These are phyloP conservation scores for Chalciporus sphaerocephalus DNA, from an alignment of 768 basidiomycete genomes.

Conservation along the genomic window DNA sequence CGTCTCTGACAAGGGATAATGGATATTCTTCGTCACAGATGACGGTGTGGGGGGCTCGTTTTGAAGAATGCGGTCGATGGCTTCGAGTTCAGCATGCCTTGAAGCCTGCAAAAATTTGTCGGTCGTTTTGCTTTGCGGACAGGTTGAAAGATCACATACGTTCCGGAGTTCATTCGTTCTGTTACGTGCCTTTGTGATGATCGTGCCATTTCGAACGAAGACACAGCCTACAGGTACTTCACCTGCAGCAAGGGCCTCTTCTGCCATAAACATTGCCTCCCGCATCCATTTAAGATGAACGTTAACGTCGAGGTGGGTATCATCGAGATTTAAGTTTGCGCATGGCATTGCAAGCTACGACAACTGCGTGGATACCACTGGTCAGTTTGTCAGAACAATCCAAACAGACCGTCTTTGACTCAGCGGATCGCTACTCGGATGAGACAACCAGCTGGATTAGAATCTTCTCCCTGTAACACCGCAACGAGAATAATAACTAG, in stretches of 20 bases:
- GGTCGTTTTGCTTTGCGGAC: not conserved
- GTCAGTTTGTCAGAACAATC: too few species aligned
- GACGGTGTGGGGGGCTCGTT: conserved; percentile 54
- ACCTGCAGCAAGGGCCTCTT: conserved; percentile 75
- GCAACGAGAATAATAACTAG: conserved; percentile 5
- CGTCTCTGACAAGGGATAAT: conserved; percentile 70
- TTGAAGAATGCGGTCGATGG: conserved; percentile 82
- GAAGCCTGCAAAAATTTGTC: conserved; percentile 61
- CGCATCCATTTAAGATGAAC: conserved; percentile 69
- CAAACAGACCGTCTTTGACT: too few species aligned
- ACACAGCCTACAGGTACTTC: conserved; percentile 98
- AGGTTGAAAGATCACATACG: conserved; percentile 39
- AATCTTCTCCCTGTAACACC: too few species aligned
- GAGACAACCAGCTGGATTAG: too few species aligned
- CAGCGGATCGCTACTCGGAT: too few species aligned
- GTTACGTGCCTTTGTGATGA: conserved; percentile 87
- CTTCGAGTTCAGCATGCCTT: conserved; percentile 95
- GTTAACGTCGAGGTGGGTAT: conserved; percentile 1
- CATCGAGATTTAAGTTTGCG: not conserved
- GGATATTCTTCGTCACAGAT: conserved; percentile 12
- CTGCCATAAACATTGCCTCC: conserved; percentile 80
- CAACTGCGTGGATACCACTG: too few species aligned
- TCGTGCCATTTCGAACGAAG: conserved; percentile 72
- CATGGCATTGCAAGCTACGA: too few species aligned
- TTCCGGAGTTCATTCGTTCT: conserved; percentile 92